Percentiles rank a stretch among this genome's conserved stretches.
phyloP scores from a whole-genome alignment of 495 filamentous ascomycete species.

The Penicillium bovifimosum region DNA sequence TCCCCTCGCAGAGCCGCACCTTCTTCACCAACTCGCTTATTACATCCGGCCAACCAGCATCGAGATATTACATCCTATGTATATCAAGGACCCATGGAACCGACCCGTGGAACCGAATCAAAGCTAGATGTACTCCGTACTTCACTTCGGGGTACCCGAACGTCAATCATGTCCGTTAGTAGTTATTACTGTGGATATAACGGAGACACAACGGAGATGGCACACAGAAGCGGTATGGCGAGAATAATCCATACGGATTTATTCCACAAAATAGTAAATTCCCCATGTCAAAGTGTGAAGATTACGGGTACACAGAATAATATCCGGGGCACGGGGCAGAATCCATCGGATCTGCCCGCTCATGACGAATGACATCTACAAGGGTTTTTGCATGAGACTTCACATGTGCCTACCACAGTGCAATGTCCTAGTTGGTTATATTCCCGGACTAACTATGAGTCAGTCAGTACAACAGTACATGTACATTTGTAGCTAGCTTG shows the following conservation, averaged over 20 bases:
- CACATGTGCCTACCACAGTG: too few species aligned
- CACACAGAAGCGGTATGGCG: background rate
- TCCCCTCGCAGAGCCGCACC: constrained; percentile 2
- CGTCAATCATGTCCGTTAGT: background rate
- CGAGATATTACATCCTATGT: background rate
- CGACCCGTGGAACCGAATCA: background rate
- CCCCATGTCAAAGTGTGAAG: background rate
- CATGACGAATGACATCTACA: background rate
- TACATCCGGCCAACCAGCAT: background rate
- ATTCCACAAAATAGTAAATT: background rate
- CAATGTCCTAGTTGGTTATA: too few species aligned
- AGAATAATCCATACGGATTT: background rate
- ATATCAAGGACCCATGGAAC: background rate
- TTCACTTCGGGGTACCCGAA: background rate
- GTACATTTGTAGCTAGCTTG: too few species aligned
- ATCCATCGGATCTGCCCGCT: background rate
- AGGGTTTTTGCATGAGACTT: too few species aligned
- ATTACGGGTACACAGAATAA: background rate
- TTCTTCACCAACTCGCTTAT: background rate
- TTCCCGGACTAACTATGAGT: too few species aligned
- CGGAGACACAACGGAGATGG: background rate
- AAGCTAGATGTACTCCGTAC: background rate
- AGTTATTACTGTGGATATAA: too few species aligned
- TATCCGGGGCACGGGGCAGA: background rate
- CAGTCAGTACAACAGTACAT: too few species aligned